Conservation (phyloP, 139 green algal genomes). For the Tetradesmus lagerheimii region DNA sequence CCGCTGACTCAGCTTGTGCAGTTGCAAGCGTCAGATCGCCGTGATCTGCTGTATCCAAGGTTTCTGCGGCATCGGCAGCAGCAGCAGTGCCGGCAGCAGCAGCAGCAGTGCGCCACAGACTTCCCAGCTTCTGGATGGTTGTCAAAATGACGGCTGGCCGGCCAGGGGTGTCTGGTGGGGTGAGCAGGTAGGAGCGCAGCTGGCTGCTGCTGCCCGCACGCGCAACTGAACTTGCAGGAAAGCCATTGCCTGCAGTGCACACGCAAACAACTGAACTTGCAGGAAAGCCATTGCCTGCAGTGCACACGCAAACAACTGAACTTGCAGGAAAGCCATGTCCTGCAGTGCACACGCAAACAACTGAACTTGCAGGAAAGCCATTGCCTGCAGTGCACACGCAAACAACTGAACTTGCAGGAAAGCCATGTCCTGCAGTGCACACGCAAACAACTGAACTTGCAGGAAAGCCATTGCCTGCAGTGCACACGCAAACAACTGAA, state of each 20-base stretch:
- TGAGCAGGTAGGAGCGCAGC: not conserved
- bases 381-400: too few relatives aligned
- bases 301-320: too few relatives aligned
- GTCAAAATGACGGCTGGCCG: slow-evolving; percentile 26
- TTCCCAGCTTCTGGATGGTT: slow-evolving; percentile 60
- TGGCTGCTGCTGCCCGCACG: slow-evolving; percentile 34
- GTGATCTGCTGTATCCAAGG: not conserved
- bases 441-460: too few relatives aligned
- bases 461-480: too few relatives aligned
- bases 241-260: not conserved
- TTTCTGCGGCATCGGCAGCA: not conserved
- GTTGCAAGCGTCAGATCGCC: slow-evolving; percentile 1
- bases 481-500: too few relatives aligned
- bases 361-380: too few relatives aligned
- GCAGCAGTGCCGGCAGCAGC: not conserved
- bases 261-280: too few relatives aligned
- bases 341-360: too few relatives aligned
- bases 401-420: too few relatives aligned
- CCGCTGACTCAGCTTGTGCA: slow-evolving; percentile 1
- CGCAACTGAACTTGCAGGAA: not conserved
- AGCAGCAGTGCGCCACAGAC: slow-evolving; percentile 39
- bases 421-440: too few relatives aligned
- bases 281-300: too few relatives aligned
- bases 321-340: too few relatives aligned
- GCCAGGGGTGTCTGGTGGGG: not conserved